phyloP scores from a whole-genome alignment of 257 asterid genomes.

The Plectranthus barbatus region DNA sequence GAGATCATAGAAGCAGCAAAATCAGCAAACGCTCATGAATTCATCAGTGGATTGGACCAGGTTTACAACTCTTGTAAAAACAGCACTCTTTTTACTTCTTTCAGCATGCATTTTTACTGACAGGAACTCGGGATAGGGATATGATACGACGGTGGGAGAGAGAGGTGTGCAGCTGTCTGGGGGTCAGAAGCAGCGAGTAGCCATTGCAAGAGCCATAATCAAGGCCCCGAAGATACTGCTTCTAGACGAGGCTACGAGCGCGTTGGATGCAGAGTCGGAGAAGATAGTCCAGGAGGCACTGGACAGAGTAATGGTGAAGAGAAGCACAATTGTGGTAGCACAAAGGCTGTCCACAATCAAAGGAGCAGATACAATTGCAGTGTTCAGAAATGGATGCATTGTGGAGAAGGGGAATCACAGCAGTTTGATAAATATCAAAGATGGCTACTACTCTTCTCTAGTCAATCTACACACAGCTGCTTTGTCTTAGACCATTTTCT shows the following conservation, averaged over 20 bases:
- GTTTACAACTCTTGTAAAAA: not conserved
- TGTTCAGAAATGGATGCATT: conserved; percentile 49
- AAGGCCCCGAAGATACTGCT: conserved; percentile 51
- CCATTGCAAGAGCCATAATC: conserved; percentile 65
- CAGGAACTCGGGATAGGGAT: conserved; percentile 30
- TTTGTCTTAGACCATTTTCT: too few relatives aligned
- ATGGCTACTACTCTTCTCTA: conserved; percentile 58
- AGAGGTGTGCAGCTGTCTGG: conserved; percentile 63
- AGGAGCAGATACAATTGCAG: conserved; percentile 58
- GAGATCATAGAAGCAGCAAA: conserved; percentile 54
- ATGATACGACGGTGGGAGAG: conserved; percentile 62
- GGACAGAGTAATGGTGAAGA: conserved; percentile 45
- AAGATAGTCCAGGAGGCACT: conserved; percentile 63
- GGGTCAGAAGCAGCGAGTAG: conserved; percentile 75
- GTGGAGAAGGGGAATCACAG: conserved; percentile 59
- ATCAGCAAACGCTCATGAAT: conserved; percentile 65
- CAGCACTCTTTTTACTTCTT: not conserved
- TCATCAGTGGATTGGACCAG: conserved; percentile 49
- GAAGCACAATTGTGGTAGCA: conserved; percentile 60
- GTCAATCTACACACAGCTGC: conserved; percentile 36
- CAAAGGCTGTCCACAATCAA: conserved; percentile 64
- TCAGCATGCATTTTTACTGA: too few relatives aligned
- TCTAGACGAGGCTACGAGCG: conserved; percentile 67
- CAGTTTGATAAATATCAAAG: conserved; percentile 32
- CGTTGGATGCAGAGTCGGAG: conserved; percentile 62